Evolutionary conservation across 148 eudicot species (phyloP).

Genomic region (Oxyria digyna): DNA sequence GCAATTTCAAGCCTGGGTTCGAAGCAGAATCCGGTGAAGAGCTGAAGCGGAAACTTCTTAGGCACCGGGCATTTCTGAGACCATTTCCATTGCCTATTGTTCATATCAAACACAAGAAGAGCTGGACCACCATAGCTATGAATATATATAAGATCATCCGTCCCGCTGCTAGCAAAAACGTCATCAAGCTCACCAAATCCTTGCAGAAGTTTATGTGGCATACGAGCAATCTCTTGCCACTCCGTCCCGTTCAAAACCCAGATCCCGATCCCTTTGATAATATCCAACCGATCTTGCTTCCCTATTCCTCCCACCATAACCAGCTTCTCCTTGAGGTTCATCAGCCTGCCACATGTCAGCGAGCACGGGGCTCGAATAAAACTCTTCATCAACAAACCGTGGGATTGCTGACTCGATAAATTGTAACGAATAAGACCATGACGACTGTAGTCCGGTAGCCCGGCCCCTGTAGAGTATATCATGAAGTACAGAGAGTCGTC

Average conservation of each 20-base stretch:
- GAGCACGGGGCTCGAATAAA: conserved; percentile 64
- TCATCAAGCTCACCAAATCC: conserved; percentile 95
- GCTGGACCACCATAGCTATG: conserved; percentile 87
- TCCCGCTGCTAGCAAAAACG: conserved; percentile 89
- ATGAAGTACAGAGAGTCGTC: conserved; percentile 61
- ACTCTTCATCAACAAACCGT: conserved; percentile 31
- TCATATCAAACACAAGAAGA: conserved; percentile 73
- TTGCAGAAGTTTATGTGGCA: conserved; percentile 85
- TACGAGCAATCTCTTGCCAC: conserved; percentile 69
- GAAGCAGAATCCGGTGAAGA: conserved; percentile 89
- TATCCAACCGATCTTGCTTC: conserved; percentile 64
- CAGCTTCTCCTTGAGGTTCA: conserved; percentile 77
- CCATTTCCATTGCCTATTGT: conserved; percentile 71
- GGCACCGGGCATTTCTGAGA: conserved; percentile 80
- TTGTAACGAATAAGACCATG: conserved; percentile 58
- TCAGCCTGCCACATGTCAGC: conserved; percentile 82
- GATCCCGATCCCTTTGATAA: conserved; percentile 88
- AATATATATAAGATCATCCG: conserved; percentile 59
- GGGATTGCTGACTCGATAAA: conserved; percentile 28
- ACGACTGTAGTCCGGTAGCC: conserved; percentile 32
- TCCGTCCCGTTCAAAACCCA: conserved; percentile 62
- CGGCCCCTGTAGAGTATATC: conserved; percentile 62
- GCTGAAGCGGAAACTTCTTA: conserved; percentile 91
- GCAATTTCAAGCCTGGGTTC: conserved; percentile 80
- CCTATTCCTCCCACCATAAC: conserved; percentile 95